A percentile compares a stretch with the other conserved stretches of the same genome.
Conservation (phyloP, 1,139 yeast genomes). For the Nakaseomyces glabratus region DNA sequence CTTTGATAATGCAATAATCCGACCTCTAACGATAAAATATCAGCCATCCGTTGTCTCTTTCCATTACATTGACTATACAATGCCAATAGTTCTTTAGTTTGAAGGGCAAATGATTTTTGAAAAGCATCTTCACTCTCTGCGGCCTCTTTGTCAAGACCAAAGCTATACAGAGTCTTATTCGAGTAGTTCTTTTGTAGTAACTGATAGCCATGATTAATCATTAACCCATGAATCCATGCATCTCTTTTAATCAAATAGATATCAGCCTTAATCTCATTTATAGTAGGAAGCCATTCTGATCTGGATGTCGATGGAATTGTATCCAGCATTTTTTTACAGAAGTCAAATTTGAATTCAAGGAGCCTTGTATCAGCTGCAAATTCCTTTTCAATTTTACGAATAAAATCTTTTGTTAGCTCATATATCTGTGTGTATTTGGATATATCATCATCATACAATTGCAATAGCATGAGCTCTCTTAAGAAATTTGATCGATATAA, state of each 20-base stretch:
- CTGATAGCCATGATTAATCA: conserved; percentile 14
- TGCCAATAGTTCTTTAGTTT: conserved; percentile 21
- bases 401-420: not conserved
- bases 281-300: not conserved
- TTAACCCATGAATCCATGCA: conserved; percentile 27
- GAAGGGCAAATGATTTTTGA: conserved; percentile 22
- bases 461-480: conserved; percentile 18
- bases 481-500: conserved; percentile 20
- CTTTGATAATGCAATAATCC: conserved; percentile 60
- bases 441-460: conserved; percentile 10
- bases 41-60: conserved; percentile 49
- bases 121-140: conserved; percentile 29
- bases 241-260: conserved; percentile 23
- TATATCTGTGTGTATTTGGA: conserved; percentile 1
- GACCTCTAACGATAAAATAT: conserved; percentile 69
- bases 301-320: not conserved
- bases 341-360: conserved; percentile 20
- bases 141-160: conserved; percentile 20
- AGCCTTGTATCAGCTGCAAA: conserved; percentile 14
- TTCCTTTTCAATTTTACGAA: conserved; percentile 12
- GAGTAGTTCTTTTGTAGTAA: conserved; percentile 14
- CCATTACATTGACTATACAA: conserved; percentile 17
- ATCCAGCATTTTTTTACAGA: conserved; percentile 7
- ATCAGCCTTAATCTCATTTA: conserved; percentile 19
- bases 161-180: conserved; percentile 8